phyloP scores from a whole-genome alignment of 306 rosid species.

The Dryas octopetala region DNA sequence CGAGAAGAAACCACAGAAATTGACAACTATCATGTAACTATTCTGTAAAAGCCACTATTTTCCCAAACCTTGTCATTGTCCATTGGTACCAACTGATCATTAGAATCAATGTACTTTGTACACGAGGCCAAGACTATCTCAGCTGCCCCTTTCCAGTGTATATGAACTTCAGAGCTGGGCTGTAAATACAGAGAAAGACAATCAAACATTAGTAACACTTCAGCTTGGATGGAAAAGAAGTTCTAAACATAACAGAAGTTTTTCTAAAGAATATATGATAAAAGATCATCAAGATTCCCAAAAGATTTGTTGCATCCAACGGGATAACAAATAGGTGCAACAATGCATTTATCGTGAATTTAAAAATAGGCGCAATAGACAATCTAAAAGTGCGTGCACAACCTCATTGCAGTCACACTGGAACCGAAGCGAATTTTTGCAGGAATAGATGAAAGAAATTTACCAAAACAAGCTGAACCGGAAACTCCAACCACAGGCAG shows the following conservation, averaged over 20 bases:
- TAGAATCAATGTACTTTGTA: constrained; percentile 44
- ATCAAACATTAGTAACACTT: constrained; percentile 21
- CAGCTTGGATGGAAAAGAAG: constrained; percentile 14
- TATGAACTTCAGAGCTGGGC: constrained; percentile 58
- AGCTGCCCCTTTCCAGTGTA: constrained; percentile 99
- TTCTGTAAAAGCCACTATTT: constrained; percentile 14
- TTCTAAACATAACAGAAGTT: background rate
- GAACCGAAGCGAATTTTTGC: too few species aligned
- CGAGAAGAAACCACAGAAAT: background rate
- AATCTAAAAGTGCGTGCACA: background rate
- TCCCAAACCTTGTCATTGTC: constrained; percentile 64
- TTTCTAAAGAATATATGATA: background rate
- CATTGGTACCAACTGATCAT: constrained; percentile 45
- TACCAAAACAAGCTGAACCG: background rate
- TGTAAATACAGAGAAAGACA: constrained; percentile 29
- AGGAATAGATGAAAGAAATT: too few species aligned
- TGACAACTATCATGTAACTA: background rate
- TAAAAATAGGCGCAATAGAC: background rate
- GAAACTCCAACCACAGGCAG: background rate
- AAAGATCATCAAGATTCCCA: background rate
- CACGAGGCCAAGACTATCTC: constrained; percentile 72
- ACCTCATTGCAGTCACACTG: too few species aligned
- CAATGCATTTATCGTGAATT: background rate
- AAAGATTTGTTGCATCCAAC: background rate
- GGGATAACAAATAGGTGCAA: background rate